Evolutionary conservation across 2,329 filamentous ascomycete species (phyloP), one percentile per base, ranked within the genome.

Genomic region (Paracoccidioides lutzii): DNA sequence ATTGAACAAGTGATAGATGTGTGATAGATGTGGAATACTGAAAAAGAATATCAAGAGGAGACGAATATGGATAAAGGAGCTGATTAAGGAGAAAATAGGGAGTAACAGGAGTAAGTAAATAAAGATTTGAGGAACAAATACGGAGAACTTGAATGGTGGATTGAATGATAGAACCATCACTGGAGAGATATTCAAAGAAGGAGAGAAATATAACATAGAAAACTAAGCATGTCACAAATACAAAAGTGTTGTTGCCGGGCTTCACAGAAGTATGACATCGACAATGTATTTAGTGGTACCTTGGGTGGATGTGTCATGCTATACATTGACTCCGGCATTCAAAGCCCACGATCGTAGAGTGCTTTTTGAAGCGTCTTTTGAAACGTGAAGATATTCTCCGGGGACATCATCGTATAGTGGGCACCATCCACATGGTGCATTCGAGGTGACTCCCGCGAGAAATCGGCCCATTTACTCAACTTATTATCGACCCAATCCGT

Each of bases 371-470:
- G 35, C 4, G 43, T 67, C 46, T 61, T 61, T 55, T 65, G 60
- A 60, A 75, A 75, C 3, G 52, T 58, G 22, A 55, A 57, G 1
- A 74, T 64, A 62, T 73, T 57, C n/a, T 71, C 67, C 2, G 66
- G 66, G 2, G 61, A 60, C 51, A 75, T 62, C 67, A 75, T 70
- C 3, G 69, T 74, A 54, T 72, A 71, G 61, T 75, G 73, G 5
- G 60, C 63, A 2, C 73, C 72, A 2, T 58, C 61, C 5, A 73
- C 70, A 7, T 66, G 61, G 54, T 74, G 69, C 53, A 69, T 71
- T 10, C 59, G 58, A 1, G 62, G 59, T 38, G 58, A 59, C 0
- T 45, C 56, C 5, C 61, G 53, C 0, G 61, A 59, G 60, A 73
- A 75, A 22, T 69, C 67, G 3, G 56, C 55, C 73, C 73, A 75